Evolutionary conservation across 176 grass and related monocot species (phyloP).

Genomic region (Pharus latifolius): DNA sequence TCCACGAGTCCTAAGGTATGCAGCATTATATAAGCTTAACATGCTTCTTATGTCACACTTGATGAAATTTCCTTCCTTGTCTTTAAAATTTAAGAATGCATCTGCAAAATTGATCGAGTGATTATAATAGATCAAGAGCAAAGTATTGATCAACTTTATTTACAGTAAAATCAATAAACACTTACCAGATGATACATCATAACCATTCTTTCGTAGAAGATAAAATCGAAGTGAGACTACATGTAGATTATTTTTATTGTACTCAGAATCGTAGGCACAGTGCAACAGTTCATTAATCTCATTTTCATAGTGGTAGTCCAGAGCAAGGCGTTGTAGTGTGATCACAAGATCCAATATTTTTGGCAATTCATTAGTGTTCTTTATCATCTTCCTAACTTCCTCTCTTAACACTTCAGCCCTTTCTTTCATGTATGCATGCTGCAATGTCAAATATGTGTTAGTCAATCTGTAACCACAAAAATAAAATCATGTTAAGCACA

Average conservation of each 20-base stretch:
- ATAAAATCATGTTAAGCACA: no score
- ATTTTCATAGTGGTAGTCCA: slow-evolving; percentile 10
- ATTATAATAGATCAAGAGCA: background rate
- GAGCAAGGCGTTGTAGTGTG: background rate
- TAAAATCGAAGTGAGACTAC: slow-evolving; percentile 14
- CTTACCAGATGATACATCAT: slow-evolving; percentile 21
- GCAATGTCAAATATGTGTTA: background rate
- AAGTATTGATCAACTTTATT: background rate
- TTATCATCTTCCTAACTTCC: background rate
- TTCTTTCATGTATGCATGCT: slow-evolving; percentile 6
- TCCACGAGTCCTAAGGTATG: slow-evolving; percentile 13
- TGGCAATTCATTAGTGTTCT: background rate
- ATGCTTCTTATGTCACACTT: slow-evolving; percentile 9
- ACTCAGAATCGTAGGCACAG: background rate
- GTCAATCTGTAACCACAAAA: no score
- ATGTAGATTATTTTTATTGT: background rate
- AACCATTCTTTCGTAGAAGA: slow-evolving; percentile 5
- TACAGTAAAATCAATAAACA: background rate
- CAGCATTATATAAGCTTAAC: slow-evolving; percentile 32
- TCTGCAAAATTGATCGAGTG: background rate
- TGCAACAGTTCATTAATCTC: background rate
- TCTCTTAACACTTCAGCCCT: background rate
- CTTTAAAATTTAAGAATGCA: slow-evolving; percentile 13
- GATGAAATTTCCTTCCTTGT: background rate
- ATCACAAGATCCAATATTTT: slow-evolving; percentile 2